Conservation (phyloP, 352 stramenopile species). For the Pelagophyceae sp. region DNA sequence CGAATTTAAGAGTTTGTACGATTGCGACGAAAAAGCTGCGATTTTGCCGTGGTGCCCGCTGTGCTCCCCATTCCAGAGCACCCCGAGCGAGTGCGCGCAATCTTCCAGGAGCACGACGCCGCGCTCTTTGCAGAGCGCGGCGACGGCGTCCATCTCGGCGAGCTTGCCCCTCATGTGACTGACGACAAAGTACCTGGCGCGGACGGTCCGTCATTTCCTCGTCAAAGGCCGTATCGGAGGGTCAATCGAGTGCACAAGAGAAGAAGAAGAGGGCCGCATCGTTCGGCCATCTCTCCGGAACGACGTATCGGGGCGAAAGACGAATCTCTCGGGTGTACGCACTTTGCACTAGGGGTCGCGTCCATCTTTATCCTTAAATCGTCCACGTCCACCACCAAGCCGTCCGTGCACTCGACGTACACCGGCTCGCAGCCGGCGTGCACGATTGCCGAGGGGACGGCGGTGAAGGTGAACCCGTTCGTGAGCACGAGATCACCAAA, state of each 20-base stretch:
- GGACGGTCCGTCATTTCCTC: too few species aligned
- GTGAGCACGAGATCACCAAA: constrained; percentile 54
- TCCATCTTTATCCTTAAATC: constrained; percentile 57
- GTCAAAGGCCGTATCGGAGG: too few species aligned
- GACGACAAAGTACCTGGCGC: constrained; percentile 53
- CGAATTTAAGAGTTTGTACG: constrained; percentile 65
- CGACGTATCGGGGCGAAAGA: too few species aligned
- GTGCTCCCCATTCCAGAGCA: constrained; percentile 51
- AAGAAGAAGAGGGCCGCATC: too few species aligned
- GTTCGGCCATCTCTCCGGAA: too few species aligned
- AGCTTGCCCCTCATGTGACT: constrained; percentile 65
- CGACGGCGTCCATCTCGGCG: constrained; percentile 56
- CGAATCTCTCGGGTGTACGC: too few species aligned
- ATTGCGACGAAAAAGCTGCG: constrained; percentile 48
- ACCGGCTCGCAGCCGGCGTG: constrained; percentile 47
- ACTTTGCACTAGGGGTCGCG: too few species aligned
- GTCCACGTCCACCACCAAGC: constrained; percentile 41
- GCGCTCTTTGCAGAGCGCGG: constrained; percentile 47
- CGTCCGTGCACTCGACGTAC: constrained; percentile 25
- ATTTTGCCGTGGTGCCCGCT: constrained; percentile 48
- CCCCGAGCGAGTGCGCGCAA: constrained; percentile 54
- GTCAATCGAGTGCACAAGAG: too few species aligned
- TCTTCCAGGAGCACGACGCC: constrained; percentile 53
- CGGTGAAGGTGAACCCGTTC: constrained; percentile 63
- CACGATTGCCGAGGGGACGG: constrained; percentile 56